Conservation (phyloP, 2,329 filamentous ascomycete species). For the Penicillium hesseltinei region DNA sequence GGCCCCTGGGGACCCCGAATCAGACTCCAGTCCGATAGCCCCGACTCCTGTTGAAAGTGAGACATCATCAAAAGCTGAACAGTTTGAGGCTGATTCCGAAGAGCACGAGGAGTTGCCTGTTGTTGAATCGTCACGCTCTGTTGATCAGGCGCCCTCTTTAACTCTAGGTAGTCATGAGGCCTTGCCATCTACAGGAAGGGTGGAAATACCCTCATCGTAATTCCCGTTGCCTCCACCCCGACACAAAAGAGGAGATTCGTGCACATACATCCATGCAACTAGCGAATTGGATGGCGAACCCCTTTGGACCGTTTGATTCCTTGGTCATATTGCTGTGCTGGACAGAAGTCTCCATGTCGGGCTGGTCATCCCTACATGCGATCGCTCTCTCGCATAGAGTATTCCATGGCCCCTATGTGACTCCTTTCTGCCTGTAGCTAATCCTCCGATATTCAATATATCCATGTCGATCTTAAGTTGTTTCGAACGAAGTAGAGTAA, state of each 20-base stretch:
- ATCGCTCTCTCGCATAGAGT: background rate
- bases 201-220: constrained; percentile 11
- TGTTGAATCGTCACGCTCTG: constrained; percentile 1
- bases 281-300: background rate
- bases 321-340: background rate
- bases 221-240: background rate
- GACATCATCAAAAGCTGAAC: constrained; percentile 4
- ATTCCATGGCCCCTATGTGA: background rate
- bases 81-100: background rate
- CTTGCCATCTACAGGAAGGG: background rate
- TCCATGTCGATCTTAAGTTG: background rate
- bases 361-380: constrained; percentile 2
- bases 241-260: background rate
- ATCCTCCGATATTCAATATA: background rate
- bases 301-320: background rate
- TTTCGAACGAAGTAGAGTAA: background rate
- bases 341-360: background rate
- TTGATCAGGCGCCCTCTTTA: constrained; percentile 10
- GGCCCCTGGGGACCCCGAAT: constrained; percentile 23
- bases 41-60: constrained; percentile 9
- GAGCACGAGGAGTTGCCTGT: constrained; percentile 7
- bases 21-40: constrained; percentile 9
- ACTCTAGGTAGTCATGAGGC: background rate
- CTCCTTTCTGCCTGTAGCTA: background rate
- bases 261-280: background rate